Conservation (phyloP, 371 early-diverging fungal genomes). For the Mucor piriformis region DNA sequence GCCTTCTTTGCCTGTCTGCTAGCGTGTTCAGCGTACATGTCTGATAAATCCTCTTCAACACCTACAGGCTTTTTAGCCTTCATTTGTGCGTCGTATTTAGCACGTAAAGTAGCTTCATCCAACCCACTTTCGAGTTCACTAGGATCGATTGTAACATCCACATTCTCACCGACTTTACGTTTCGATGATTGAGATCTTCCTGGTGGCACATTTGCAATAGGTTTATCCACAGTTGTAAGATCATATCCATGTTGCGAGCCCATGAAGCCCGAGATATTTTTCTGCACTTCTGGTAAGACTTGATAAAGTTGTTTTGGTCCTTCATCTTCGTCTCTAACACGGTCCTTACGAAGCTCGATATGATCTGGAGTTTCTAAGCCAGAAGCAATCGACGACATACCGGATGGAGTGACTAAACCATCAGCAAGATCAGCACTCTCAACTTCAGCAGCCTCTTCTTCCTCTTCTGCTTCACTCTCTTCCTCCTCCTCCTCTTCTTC, state of each 20-base stretch:
- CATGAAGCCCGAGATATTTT: constrained; percentile 87
- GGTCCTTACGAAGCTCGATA: constrained; percentile 89
- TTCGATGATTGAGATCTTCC: constrained; percentile 29
- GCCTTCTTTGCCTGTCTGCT: constrained; percentile 69
- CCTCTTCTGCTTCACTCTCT: constrained; percentile 54
- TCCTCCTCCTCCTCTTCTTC: constrained; percentile 66
- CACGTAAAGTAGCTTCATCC: constrained; percentile 72
- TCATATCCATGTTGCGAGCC: constrained; percentile 94
- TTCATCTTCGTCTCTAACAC: constrained; percentile 54
- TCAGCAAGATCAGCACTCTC: constrained; percentile 47
- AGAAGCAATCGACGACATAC: constrained; percentile 74
- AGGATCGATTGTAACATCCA: constrained; percentile 77
- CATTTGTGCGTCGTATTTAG: constrained; percentile 73
- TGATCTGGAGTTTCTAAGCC: constrained; percentile 94
- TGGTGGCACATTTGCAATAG: constrained; percentile 25
- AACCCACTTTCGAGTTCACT: constrained; percentile 72
- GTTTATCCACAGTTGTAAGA: constrained; percentile 51
- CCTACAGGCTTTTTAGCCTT: constrained; percentile 47
- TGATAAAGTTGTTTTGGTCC: constrained; percentile 83
- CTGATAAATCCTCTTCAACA: constrained; percentile 75
- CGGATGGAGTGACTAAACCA: constrained; percentile 89
- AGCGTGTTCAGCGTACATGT: constrained; percentile 89
- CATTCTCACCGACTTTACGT: constrained; percentile 58
- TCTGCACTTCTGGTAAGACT: constrained; percentile 83
- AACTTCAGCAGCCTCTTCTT: constrained; percentile 36